Percentiles rank a stretch among this genome's conserved stretches.
These are phyloP conservation scores for Colletotrichum scovillei DNA, from an alignment of 2,329 filamentous ascomycete species.

Conservation along the genomic window DNA sequence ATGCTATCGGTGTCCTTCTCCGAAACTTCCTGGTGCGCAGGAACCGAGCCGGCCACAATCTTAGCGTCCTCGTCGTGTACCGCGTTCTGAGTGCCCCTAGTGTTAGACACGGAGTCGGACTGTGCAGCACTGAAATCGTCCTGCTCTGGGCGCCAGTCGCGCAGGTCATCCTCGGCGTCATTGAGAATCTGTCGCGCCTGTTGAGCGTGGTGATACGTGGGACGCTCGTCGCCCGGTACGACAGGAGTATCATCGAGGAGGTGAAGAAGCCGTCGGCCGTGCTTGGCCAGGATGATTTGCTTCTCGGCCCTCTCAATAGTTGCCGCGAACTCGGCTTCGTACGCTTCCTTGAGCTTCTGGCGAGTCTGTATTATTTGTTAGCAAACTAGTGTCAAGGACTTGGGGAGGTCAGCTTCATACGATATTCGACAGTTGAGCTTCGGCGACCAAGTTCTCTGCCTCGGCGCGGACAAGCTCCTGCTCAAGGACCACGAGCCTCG, in stretches of 20 bases:
- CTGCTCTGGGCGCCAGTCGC: conserved; percentile 72
- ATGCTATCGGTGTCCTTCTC: background rate
- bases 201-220: conserved; percentile 72
- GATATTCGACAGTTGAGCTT: conserved; percentile 95
- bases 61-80: conserved; percentile 23
- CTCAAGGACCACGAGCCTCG: conserved; percentile 85
- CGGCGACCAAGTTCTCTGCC: conserved; percentile 94
- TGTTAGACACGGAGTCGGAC: conserved; percentile 7
- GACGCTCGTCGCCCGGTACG: conserved; percentile 83
- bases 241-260: conserved; percentile 91
- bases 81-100: conserved; percentile 20
- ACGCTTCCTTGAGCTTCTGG: conserved; percentile 95
- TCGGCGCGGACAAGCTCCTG: conserved; percentile 97
- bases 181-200: conserved; percentile 88
- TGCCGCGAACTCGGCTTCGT: conserved; percentile 86
- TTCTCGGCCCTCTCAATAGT: conserved; percentile 97
- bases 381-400: no score
- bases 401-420: conserved; percentile 62
- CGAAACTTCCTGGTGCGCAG: background rate
- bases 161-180: conserved; percentile 90
- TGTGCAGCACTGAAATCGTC: conserved; percentile 43
- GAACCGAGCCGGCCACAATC: conserved; percentile 17
- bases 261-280: conserved; percentile 85
- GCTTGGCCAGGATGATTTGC: conserved; percentile 92
- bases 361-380: conserved; percentile 71